phyloP scores from a whole-genome alignment of 352 stramenopile genomes.

The Phytophthora vignae region DNA sequence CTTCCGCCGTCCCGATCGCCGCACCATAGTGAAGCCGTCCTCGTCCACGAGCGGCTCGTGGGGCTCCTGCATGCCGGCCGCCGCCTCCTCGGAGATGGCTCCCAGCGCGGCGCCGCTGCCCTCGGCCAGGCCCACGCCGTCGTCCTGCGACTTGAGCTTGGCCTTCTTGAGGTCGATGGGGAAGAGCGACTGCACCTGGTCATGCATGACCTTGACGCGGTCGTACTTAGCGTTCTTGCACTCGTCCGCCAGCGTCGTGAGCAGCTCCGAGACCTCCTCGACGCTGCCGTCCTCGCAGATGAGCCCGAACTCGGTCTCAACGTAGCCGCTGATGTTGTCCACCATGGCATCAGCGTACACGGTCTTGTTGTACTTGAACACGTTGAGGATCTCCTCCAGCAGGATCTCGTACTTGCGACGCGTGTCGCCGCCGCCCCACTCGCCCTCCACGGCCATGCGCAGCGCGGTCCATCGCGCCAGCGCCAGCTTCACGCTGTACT shows the following conservation, averaged over 20 bases:
- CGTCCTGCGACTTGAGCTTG: slow-evolving; percentile 62
- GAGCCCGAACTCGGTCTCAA: slow-evolving; percentile 80
- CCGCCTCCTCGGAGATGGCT: slow-evolving; percentile 44
- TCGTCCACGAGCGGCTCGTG: slow-evolving; percentile 57
- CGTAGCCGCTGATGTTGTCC: slow-evolving; percentile 75
- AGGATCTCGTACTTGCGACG: slow-evolving; percentile 85
- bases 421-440: slow-evolving; percentile 86
- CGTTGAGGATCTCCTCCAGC: slow-evolving; percentile 76
- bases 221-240: slow-evolving; percentile 83
- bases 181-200: slow-evolving; percentile 76
- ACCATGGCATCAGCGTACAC: slow-evolving; percentile 75
- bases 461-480: slow-evolving; percentile 84
- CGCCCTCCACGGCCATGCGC: slow-evolving; percentile 84
- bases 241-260: slow-evolving; percentile 74
- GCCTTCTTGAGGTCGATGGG: slow-evolving; percentile 84
- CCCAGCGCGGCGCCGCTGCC: slow-evolving; percentile 22
- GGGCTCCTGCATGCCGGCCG: slow-evolving; percentile 24
- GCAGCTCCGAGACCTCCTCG: slow-evolving; percentile 71
- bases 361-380: slow-evolving; percentile 85
- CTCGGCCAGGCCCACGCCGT: slow-evolving; percentile 34
- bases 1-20: slow-evolving; percentile 75
- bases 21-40: slow-evolving; percentile 80
- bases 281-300: slow-evolving; percentile 84
- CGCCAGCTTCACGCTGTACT: slow-evolving; percentile 83
- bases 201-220: slow-evolving; percentile 72